Evolutionary conservation across 306 rosid genomes (phyloP), one percentile per base, ranked within the genome.

Genomic region (Trifolium subterraneum): DNA sequence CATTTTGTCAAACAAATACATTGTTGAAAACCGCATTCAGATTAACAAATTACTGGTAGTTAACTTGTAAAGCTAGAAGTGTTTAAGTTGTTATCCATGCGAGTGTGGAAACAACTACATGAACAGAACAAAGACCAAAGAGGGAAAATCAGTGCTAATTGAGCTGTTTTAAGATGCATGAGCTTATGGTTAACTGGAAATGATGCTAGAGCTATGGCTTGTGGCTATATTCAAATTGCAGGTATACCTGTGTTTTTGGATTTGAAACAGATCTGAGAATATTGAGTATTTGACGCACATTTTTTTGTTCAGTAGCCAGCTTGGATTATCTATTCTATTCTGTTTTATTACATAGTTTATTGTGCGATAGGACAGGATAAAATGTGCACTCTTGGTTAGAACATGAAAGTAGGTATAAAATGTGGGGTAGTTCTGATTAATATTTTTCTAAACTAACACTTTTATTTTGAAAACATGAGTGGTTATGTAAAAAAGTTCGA

Each of bases 341-440:
- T 54, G 60, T 54, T 20, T n/a, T 44, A 44, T 44, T 48, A n/a
- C 54, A n/a, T 15, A 48, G 22, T 48, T 48, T 48, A n/a, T 5
- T 48, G 54, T 9, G 20, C 5, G 54, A 48, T n/a, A 48, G 55
- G 55, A 16, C 22, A n/a, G 22, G 22, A 48, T n/a, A 15, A n/a
- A 48, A 48, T n/a, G 55, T 2, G 38, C 33, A 15, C 61, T 63
- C 68, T 44, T 79, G 16, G 66, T 72, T 42, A 48, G 27, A 62
- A 36, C 33, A 35, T 15, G 39, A 36, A 7, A 7, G 39, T 36
- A 36, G 10, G 8, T 36, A 7, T 36, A 36, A 36, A 36, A 36
- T 36, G 39, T 8, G 39, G 39, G 63, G 23, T 52, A 35, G 23
- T 70, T 68, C 31, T 13, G 18, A 48, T 48, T 48, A 48, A 52